Evolutionary conservation across 1,139 yeast genomes (phyloP).

Genomic region (Blastobotrys elegans): DNA sequence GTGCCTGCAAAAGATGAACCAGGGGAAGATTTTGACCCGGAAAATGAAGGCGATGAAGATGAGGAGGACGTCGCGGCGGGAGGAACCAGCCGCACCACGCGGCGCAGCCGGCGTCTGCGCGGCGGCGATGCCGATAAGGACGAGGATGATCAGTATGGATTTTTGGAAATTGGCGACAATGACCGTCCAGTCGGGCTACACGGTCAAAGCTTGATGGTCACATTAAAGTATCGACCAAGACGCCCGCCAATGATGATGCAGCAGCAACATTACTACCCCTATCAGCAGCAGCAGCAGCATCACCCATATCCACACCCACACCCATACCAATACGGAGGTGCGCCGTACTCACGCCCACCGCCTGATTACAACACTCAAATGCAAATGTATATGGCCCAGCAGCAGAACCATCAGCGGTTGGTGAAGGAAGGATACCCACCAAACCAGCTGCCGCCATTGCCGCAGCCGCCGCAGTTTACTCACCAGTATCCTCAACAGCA

Average conservation of each 20-base stretch:
- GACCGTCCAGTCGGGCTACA: conserved; percentile 12
- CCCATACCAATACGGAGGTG: neutral
- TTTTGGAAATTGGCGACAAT: conserved; percentile 11
- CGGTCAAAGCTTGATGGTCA: conserved; percentile 12
- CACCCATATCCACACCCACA: neutral
- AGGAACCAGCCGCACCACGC: conserved; percentile 7
- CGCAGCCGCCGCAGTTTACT: neutral
- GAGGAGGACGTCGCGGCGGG: neutral
- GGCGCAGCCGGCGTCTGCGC: conserved; percentile 18
- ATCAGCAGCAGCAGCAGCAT: conserved; percentile 1
- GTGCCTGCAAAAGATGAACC: conserved; percentile 6
- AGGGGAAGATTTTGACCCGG: conserved; percentile 11
- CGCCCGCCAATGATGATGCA: conserved; percentile 4
- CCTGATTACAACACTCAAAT: no score
- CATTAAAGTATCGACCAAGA: conserved; percentile 12
- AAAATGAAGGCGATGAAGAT: conserved; percentile 10
- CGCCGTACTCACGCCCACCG: conserved; percentile 1
- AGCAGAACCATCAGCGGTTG: conserved; percentile 1
- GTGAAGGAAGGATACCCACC: neutral
- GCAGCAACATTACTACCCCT: conserved; percentile 1
- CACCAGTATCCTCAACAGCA: neutral
- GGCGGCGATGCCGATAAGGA: conserved; percentile 6
- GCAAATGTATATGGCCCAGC: no score
- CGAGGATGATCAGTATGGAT: conserved; percentile 2
- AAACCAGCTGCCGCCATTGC: no score